phyloP scores from a whole-genome alignment of 257 asterid species.

The Sherardia arvensis region DNA sequence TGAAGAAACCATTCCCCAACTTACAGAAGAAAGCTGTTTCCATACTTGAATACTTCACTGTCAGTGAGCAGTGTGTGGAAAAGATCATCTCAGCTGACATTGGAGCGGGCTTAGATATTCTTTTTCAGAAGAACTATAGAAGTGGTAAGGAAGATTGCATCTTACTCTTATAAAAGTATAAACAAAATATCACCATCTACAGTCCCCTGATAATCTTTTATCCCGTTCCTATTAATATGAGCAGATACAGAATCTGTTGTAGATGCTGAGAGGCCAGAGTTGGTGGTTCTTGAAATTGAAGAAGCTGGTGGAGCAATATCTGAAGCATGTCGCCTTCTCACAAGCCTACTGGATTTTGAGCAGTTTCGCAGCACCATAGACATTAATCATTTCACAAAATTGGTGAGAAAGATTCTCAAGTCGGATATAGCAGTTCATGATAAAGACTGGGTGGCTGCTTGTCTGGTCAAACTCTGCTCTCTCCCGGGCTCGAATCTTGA shows the following conservation, averaged over 20 bases:
- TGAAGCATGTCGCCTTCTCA: slow-evolving; percentile 56
- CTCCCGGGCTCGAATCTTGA: slow-evolving; percentile 23
- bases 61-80: slow-evolving; percentile 28
- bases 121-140: slow-evolving; percentile 46
- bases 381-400: slow-evolving; percentile 24
- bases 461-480: slow-evolving; percentile 55
- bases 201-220: not conserved
- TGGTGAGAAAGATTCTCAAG: slow-evolving; percentile 46
- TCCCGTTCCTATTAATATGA: not conserved
- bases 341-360: slow-evolving; percentile 47
- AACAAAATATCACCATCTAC: not conserved
- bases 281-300: slow-evolving; percentile 44
- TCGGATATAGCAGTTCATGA: slow-evolving; percentile 46
- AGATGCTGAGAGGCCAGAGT: slow-evolving; percentile 36
- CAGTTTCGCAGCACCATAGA: slow-evolving; percentile 26
- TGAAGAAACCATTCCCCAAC: slow-evolving; percentile 51
- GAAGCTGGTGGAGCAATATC: slow-evolving; percentile 69
- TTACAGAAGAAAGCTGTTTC: slow-evolving; percentile 77
- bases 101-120: slow-evolving; percentile 54
- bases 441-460: slow-evolving; percentile 83
- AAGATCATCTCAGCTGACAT: slow-evolving; percentile 38
- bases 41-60: slow-evolving; percentile 49
- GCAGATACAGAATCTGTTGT: slow-evolving; percentile 26
- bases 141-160: slow-evolving; percentile 30
- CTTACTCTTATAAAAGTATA: not conserved